Evolutionary conservation across 2,329 filamentous ascomycete genomes (phyloP).

Genomic region (Claviceps maximensis): DNA sequence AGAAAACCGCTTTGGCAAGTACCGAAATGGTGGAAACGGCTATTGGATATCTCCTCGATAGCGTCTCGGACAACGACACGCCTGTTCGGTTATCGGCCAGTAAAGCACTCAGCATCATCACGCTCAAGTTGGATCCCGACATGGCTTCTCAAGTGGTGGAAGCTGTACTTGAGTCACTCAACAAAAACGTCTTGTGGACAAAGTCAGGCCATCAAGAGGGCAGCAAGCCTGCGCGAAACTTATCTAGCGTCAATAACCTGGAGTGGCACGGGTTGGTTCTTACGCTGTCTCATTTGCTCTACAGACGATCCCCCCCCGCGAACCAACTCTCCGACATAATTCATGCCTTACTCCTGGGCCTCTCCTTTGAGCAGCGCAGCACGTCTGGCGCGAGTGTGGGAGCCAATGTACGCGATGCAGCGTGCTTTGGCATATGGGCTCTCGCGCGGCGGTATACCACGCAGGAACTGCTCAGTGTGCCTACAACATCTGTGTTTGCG

Average conservation of each 20-base stretch:
- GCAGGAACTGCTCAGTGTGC: constrained; percentile 54
- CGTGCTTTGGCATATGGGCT: constrained; percentile 94
- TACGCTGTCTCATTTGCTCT: constrained; percentile 75
- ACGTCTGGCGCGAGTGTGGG: constrained; percentile 76
- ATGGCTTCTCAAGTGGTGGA: constrained; percentile 84
- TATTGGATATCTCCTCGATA: constrained; percentile 69
- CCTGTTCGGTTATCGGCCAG: constrained; percentile 82
- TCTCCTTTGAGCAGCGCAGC: constrained; percentile 80
- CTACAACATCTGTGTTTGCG: constrained; percentile 30
- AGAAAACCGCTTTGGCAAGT: constrained; percentile 20
- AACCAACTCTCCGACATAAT: constrained; percentile 60
- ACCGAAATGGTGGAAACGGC: constrained; percentile 59
- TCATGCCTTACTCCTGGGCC: constrained; percentile 61
- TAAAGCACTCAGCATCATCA: constrained; percentile 81
- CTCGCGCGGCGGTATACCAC: constrained; percentile 79
- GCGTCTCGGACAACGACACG: constrained; percentile 75
- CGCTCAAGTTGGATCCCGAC: constrained; percentile 61
- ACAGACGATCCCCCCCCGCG: constrained; percentile 66
- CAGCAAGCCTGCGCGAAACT: constrained; percentile 35
- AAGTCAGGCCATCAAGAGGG: constrained; percentile 23
- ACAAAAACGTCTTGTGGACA: constrained; percentile 42
- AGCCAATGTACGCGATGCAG: constrained; percentile 84
- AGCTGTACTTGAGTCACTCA: constrained; percentile 62
- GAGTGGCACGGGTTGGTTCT: constrained; percentile 90
- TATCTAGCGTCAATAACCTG: constrained; percentile 65